Base-by-base conservation (phyloP, 129 eudicot species). In the Helianthus annuus region DNA sequence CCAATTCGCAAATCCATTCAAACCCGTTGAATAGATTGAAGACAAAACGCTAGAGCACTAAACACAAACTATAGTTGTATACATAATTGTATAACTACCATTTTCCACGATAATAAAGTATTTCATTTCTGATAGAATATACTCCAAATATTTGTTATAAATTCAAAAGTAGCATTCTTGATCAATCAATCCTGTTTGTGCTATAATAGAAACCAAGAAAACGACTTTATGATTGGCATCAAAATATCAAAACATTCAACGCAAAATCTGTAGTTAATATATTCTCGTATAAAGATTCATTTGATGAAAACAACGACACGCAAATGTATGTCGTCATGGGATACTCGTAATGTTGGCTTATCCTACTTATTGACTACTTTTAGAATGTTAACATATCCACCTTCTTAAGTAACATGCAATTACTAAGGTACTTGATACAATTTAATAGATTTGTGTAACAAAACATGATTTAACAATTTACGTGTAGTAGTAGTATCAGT, bases 321-420 rank as follows among this genome's bases (percentile, higher is more conserved):
- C 36, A 17, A 64, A 44, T 36, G 7, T 24, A 67, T 48, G 14
- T 48, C 22, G 27, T 48, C 57, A 12, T 27, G 3, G 19, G 45
- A 61, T 36, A 29, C 1, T 32, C 17, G 10, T 48, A 68, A 48
- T 9, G 46, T 48, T 68, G 58, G 45, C 29, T 48, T 48, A 68
- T 16, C 57, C 24, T 45, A 42, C 10, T 12, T 68, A 48, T 49
- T n/a, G 9, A 48, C 69, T 64, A 64, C 44, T 39, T 64, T 39
- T 40, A 40, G n/a, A 16, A 19, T 27, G 32, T 64, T 40, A 64
- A 8, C 51, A 64, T 40, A 17, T 40, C 36, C 34, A 16, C 51
- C n/a, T 64, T 61, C 42, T 27, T 16, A 17, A 64, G 69, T 39
- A 64, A 64, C 69, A 64, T 39, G 69, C 52, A 10, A 40, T 64